Evolutionary conservation across 805 yeast genomes (phyloP), one percentile per base, ranked within the genome.

Genomic region (Soucietia sequanensis): DNA sequence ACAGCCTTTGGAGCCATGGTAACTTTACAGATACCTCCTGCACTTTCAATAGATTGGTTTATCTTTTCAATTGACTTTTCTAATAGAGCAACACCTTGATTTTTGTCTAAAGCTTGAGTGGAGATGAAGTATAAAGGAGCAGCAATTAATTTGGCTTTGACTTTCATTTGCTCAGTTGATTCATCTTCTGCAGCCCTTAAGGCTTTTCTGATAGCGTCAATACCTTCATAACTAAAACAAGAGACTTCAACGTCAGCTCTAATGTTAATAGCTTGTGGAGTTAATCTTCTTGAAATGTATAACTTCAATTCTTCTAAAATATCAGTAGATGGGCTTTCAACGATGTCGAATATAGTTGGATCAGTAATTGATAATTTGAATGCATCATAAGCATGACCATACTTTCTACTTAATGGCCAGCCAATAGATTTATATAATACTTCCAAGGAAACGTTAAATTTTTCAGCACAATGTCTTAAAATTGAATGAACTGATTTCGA

Each of bases 1-100:
- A 93, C 98, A 27, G 98, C 97, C 79, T 90, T 91, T 58, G 99
- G 98, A 52, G 95, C 91, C 97, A 91, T 91, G 35, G 95, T 89
- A 46, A 91, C 84, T 48, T 85, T 87, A 62, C 95, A 84, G 39
- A 79, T 76, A 57, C 99, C 99, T 35, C 88, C 95, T 36, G 78
- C 74, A 14, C 74, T 70, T 41, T 75, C 75, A 53, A 93, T 89
- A 32, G 80, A 72, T 50, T 76, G 78, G 41, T 77, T 74, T 44
- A 93, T 84, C 49, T 75, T 80, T 46, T 76, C 84, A 46, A 93
- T 87, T 31, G 98, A 95, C 48, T 75, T 63, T 56, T 80, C 82
- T 56, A 93, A 75, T 29, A 80, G 67, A 39, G 82, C 84, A 47
- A 93, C 75, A 60, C 99, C 99, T 54, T 80, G 80, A 56, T 78